Percentiles rank a stretch among this genome's conserved stretches.
Evolutionary conservation across 495 filamentous ascomycete genomes (phyloP).

Genomic region (Friedmanniomyces endolithicus): DNA sequence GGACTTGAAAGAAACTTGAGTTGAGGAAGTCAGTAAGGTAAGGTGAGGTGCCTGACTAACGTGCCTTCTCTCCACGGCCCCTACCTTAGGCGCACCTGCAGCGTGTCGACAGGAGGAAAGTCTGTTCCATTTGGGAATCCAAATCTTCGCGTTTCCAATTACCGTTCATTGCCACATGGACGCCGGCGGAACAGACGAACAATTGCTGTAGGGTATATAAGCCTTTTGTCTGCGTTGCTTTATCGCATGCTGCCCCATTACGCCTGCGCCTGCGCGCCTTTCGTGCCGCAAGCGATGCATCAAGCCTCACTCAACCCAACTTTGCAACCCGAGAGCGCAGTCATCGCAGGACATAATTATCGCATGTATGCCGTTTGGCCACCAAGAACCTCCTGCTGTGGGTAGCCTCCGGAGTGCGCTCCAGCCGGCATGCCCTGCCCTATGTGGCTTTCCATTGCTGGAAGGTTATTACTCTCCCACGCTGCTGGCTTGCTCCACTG

Average conservation of each 20-base stretch:
- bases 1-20: not conserved
- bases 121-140: too few species aligned
- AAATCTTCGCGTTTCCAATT: too few species aligned
- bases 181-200: not conserved
- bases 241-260: not conserved
- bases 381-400: not conserved
- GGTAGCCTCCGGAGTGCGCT: not conserved
- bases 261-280: not conserved
- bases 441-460: conserved; percentile 10
- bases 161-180: not conserved
- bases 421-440: conserved; percentile 13
- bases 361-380: conserved; percentile 3
- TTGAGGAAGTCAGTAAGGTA: not conserved
- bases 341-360: not conserved
- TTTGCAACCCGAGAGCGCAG: not conserved
- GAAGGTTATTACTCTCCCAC: conserved; percentile 21
- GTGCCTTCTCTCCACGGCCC: not conserved
- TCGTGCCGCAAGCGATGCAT: not conserved
- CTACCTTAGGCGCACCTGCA: too few species aligned
- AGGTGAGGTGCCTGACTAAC: too few species aligned
- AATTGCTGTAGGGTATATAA: conserved; percentile 9
- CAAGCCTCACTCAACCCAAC: not conserved
- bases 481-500: conserved; percentile 48
- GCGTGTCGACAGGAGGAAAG: too few species aligned
- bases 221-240: not conserved